Evolutionary conservation across 495 filamentous ascomycete genomes (phyloP), one percentile per base, ranked within the genome.

Genomic region (Filosporella fistucella): DNA sequence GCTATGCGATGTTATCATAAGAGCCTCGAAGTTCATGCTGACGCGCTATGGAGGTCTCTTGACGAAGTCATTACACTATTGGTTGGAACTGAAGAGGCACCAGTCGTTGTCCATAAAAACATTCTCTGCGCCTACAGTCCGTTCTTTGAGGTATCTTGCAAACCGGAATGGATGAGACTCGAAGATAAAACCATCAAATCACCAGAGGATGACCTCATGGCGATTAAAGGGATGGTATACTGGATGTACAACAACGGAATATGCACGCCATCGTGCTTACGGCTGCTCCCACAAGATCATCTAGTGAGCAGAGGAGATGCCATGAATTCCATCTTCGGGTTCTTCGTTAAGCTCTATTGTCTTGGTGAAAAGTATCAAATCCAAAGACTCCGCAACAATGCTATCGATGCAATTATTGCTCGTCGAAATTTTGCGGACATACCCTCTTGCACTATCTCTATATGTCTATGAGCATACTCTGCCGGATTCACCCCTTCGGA

Each of bases 361-460:
- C 13, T 45, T 16, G 49, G 20, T 3, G 16, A 46, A 13, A 46
- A 45, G n/a, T 52, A 52, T 38, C 14, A 42, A 14, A 52, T 52
- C 2, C 10, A 18, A 13, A 20, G 6, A 18, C 13, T 52, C 12
- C 22, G 20, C 20, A 45, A 52, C 18, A 42, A 45, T 16, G 25
- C 29, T 23, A 26, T 49, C 24, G 26, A 41, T 24, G 26, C 14
- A 10, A 3, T 29, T 21, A 28, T 39, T n/a, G 21, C 9, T 20
- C 25, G 13, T 16, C 32, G 18, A 14, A 6, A 35, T 7, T 35
- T 35, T 14, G n/a, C 6, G 18, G 6, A n/a, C 13, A 21, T 22
- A 20, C n/a, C 20, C 17, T 21, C 5, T 16, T 38, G 2, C 18
- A 21, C 18, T 45, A 32, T 38, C 35, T 5, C 7, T 17, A 22